These are phyloP conservation scores for Fusarium robinianum DNA, from an alignment of 2,329 filamentous ascomycete genomes.

Conservation along the genomic window DNA sequence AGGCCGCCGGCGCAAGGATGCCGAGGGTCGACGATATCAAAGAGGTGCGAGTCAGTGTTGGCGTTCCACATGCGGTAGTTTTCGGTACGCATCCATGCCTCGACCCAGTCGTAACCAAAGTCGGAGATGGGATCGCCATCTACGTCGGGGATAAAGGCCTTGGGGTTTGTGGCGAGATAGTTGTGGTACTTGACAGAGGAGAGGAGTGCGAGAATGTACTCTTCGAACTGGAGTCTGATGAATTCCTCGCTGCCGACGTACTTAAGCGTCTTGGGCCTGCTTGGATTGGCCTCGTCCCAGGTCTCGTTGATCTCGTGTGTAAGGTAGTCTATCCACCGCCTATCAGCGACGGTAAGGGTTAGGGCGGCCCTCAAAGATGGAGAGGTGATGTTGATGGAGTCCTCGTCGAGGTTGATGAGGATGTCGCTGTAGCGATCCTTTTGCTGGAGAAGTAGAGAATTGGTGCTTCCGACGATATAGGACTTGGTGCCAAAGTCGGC, in stretches of 20 bases:
- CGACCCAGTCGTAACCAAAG: constrained; percentile 82
- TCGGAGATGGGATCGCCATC: constrained; percentile 86
- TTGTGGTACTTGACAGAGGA: constrained; percentile 89
- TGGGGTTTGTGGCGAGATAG: constrained; percentile 65
- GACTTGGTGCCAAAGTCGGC: constrained; percentile 95
- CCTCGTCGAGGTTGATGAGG: constrained; percentile 92
- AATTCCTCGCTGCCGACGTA: constrained; percentile 97
- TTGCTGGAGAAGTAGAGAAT: constrained; percentile 90
- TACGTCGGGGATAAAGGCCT: constrained; percentile 66
- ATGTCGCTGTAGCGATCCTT: constrained; percentile 96
- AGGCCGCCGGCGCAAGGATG: constrained; percentile 93
- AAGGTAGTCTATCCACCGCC: constrained; percentile 95
- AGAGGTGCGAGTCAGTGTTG: constrained; percentile 82
- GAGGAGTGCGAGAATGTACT: constrained; percentile 88
- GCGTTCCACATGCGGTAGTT: constrained; percentile 90
- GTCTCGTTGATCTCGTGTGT: constrained; percentile 93
- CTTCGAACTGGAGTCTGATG: constrained; percentile 95
- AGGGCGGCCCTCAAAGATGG: constrained; percentile 76
- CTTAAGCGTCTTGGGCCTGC: constrained; percentile 88
- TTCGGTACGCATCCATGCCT: constrained; percentile 85
- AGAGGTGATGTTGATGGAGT: constrained; percentile 82
- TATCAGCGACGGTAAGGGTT: constrained; percentile 79
- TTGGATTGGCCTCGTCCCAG: constrained; percentile 91
- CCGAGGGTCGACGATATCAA: constrained; percentile 89
- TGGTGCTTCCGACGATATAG: constrained; percentile 96